Percentiles rank a stretch among this genome's conserved stretches.
These are phyloP conservation scores for Aurifilum marmelostoma DNA, from an alignment of 2,329 filamentous ascomycete species.

Conservation along the genomic window DNA sequence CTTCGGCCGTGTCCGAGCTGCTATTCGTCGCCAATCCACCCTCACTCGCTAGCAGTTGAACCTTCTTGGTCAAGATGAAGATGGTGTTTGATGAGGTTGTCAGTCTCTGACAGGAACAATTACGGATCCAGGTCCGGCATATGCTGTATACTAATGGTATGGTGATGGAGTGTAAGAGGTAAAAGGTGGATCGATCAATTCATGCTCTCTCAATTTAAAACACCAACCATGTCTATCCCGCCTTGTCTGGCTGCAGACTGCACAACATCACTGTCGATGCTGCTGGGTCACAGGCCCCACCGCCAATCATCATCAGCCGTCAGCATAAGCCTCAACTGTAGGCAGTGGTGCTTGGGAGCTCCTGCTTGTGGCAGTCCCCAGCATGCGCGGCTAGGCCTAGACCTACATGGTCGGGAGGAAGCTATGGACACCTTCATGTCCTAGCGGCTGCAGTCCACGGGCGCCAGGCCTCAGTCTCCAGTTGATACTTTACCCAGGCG, in stretches of 20 bases:
- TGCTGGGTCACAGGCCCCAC: not conserved
- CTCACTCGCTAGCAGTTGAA: not conserved
- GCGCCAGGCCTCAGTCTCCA: not conserved
- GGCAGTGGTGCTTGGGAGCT: not conserved
- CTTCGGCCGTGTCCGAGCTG: not conserved
- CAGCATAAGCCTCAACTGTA: not conserved
- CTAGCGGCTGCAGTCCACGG: slow-evolving; percentile 1
- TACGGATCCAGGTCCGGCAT: not conserved
- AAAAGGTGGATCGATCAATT: not conserved
- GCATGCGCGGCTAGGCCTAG: not conserved
- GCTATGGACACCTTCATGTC: slow-evolving; percentile 8
- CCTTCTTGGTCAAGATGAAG: not conserved
- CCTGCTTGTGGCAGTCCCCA: not conserved
- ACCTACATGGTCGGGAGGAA: not conserved
- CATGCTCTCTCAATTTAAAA: slow-evolving; percentile 22
- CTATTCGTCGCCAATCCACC: not conserved
- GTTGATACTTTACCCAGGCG: not conserved
- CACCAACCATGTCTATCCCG: not conserved
- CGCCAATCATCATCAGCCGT: not conserved
- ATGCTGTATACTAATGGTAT: not conserved
- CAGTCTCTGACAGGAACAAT: not conserved
- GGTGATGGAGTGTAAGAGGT: not conserved
- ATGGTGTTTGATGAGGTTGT: slow-evolving; percentile 4
- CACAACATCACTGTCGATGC: slow-evolving; percentile 1
- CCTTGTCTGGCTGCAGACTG: not conserved